Percentiles rank a stretch among this genome's conserved stretches.
Evolutionary conservation across 2,329 filamentous ascomycete species (phyloP).

Genomic region (Claviceps capensis): DNA sequence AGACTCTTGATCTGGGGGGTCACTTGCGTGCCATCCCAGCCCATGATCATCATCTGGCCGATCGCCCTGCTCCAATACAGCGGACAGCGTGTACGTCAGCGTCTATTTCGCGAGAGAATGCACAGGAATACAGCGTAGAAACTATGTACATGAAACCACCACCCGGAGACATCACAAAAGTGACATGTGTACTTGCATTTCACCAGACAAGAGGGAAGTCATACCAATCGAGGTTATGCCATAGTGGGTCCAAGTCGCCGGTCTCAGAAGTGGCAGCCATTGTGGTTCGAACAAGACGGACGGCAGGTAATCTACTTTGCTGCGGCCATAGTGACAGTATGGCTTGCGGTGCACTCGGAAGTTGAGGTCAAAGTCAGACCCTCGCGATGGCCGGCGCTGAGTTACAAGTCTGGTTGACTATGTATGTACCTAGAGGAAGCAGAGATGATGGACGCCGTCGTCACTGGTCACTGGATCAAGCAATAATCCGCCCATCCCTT

Average conservation of each 20-base stretch:
- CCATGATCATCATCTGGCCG: conserved; percentile 70
- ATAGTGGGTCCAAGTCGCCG: conserved; percentile 42
- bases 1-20: conserved; percentile 70
- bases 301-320: conserved; percentile 12
- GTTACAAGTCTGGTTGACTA: too few relatives aligned
- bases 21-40: conserved; percentile 73
- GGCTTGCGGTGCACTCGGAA: not conserved
- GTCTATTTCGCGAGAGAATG: not conserved
- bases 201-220: conserved; percentile 15
- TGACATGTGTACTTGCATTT: not conserved
- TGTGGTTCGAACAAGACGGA: conserved; percentile 10
- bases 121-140: not conserved
- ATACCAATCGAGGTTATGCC: conserved; percentile 66
- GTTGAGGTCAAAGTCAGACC: not conserved
- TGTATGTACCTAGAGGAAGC: too few relatives aligned
- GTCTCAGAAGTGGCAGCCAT: conserved; percentile 13
- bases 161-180: too few relatives aligned
- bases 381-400: conserved; percentile 1
- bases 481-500: too few relatives aligned
- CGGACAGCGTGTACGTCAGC: conserved; percentile 1
- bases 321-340: conserved; percentile 5
- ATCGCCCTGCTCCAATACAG: conserved; percentile 39
- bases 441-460: too few relatives aligned
- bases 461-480: too few relatives aligned
- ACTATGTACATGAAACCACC: not conserved